Base-by-base conservation (phyloP, 2,329 filamentous ascomycete genomes). In the Colletotrichum incanum region DNA sequence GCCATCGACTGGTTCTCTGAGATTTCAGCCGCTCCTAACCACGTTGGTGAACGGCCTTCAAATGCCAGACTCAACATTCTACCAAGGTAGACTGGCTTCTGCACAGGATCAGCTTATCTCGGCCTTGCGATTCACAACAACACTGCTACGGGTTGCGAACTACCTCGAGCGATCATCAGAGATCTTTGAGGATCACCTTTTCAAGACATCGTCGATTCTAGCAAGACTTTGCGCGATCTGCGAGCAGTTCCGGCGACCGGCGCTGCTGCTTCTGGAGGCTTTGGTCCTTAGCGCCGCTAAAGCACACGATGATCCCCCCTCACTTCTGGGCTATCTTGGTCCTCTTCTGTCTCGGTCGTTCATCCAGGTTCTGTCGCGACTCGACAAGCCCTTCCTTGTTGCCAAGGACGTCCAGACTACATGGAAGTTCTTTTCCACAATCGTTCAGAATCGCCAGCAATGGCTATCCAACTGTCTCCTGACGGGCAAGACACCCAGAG, bases 401-500 rank as follows among this genome's bases (percentile, higher is more conserved):
- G 83, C 88, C 2, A 81, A 86, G 7, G 89, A 94, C 65, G 90
- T 93, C 50, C 88, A 90, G 52, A 86, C 87, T 9, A 92, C 94
- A 26, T 99, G 96, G 96, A 90, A 90, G 68, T 92, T 99, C 78
- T 91, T 98, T 65, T 93, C 95, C 2, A 92, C 93, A 3, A 92
- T 98, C 58, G 90, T 99, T 72, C 93, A 93, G 75, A 95, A 94
- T 79, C 92, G 94, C 74, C 96, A 99, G 80, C 95, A 98, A 79
- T 98, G 96, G 94, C 94, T 99, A 85, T 94, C 96, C 0, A 94
- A 98, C 73, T 97, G 95, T 78, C 87, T 99, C 11, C 90, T 98
- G 49, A 98, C 95, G 8, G 96, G 95, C 28, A 93, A 92, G 78
- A 94, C 94, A 0, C 95, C 96, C 5, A 91, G 93, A 73, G 91